A percentile compares a stretch with the other conserved stretches of the same genome.
These are phyloP conservation scores for Didymella arachidicola DNA, from an alignment of 2,329 filamentous ascomycete species.

Conservation along the genomic window DNA sequence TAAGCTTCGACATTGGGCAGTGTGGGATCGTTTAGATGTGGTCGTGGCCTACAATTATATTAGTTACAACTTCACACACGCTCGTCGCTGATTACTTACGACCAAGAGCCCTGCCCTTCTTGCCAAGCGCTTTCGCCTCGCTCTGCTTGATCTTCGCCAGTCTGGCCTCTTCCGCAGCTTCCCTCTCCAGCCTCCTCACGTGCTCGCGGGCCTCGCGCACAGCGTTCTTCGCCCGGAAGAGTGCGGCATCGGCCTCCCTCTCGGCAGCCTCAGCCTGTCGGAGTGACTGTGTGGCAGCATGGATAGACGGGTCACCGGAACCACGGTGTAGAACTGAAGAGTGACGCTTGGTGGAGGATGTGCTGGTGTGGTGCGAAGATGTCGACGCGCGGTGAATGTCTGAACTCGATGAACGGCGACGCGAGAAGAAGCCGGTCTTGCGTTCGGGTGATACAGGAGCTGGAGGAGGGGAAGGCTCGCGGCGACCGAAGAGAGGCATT, in stretches of 20 bases:
- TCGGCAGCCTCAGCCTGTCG: conserved; percentile 70
- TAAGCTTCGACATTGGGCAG: too few relatives aligned
- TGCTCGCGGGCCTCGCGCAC: conserved; percentile 71
- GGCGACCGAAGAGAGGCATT: conserved; percentile 50
- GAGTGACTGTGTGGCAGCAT: conserved; percentile 68
- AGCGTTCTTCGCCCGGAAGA: conserved; percentile 64
- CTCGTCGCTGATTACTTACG: conserved; percentile 58
- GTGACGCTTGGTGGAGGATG: conserved; percentile 39
- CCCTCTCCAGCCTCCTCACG: conserved; percentile 68
- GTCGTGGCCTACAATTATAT: conserved; percentile 18
- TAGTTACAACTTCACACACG: not conserved
- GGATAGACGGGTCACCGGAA: conserved; percentile 67
- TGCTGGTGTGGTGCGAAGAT: conserved; percentile 29
- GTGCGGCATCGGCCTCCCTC: conserved; percentile 69
- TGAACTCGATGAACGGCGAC: conserved; percentile 48
- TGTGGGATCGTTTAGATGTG: conserved; percentile 8
- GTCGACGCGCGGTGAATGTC: conserved; percentile 30
- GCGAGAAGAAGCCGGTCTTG: conserved; percentile 47
- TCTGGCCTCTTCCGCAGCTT: conserved; percentile 63
- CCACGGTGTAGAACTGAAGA: conserved; percentile 53
- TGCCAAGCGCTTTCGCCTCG: conserved; percentile 70
- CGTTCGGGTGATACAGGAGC: conserved; percentile 33
- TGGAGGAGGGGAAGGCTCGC: conserved; percentile 35
- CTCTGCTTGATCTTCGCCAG: conserved; percentile 72
- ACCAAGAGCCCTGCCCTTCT: conserved; percentile 73